phyloP scores from a whole-genome alignment of 306 rosid genomes.

The Gastrolobium villosum region DNA sequence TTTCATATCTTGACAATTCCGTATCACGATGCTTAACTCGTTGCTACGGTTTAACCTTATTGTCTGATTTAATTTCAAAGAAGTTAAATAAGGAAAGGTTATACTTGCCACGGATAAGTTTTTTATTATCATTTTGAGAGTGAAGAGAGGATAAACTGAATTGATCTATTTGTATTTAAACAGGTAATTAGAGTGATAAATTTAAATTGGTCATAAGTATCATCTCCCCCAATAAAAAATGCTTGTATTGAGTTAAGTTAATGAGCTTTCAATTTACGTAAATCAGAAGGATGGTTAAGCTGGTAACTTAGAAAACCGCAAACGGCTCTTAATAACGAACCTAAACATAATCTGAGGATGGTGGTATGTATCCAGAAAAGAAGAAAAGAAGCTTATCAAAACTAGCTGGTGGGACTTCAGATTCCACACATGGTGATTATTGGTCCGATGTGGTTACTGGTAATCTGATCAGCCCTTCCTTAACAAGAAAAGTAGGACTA shows the following conservation, averaged over 20 bases:
- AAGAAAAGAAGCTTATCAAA: slow-evolving; percentile 78
- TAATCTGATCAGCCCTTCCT: slow-evolving; percentile 49
- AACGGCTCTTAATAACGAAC: slow-evolving; percentile 62
- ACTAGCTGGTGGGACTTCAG: slow-evolving; percentile 59
- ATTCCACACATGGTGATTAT: slow-evolving; percentile 57
- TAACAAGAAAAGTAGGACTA: slow-evolving; percentile 68
- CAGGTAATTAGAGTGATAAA: no score
- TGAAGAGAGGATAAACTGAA: no score
- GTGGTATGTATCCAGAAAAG: slow-evolving; percentile 57
- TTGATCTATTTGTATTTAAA: no score
- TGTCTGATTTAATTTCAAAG: no score
- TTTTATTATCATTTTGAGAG: no score
- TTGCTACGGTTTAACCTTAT: not conserved
- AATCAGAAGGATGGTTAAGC: slow-evolving; percentile 56
- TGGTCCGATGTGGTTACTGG: slow-evolving; percentile 55
- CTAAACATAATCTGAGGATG: slow-evolving; percentile 73
- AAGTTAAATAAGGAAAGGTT: no score
- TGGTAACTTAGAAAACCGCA: slow-evolving; percentile 51
- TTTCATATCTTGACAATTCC: slow-evolving; percentile 3
- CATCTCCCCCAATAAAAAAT: no score
- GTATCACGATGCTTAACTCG: not conserved
- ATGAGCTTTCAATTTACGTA: slow-evolving; percentile 51
- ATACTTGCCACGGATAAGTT: no score
- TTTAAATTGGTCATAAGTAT: no score
- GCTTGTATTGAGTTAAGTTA: slow-evolving; percentile 36